Evolutionary conservation across 805 yeast species (phyloP).

Genomic region (Zygotorulaspora florentina): DNA sequence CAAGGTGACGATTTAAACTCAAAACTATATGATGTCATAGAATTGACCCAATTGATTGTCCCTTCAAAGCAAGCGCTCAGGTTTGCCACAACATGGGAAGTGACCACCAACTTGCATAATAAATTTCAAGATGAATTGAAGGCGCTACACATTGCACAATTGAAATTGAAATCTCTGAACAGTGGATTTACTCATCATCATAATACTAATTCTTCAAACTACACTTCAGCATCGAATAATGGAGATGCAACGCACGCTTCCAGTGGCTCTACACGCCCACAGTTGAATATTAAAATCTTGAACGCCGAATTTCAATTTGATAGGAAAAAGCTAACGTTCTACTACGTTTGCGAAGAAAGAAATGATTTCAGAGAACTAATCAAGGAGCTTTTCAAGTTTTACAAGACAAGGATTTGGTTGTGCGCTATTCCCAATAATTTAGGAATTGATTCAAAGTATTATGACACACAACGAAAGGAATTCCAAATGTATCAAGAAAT

Average conservation of each 20-base stretch:
- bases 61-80: conserved; percentile 76
- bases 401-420: conserved; percentile 78
- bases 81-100: conserved; percentile 71
- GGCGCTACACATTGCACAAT: conserved; percentile 61
- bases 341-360: conserved; percentile 59
- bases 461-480: conserved; percentile 31
- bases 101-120: conserved; percentile 49
- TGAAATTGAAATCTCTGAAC: conserved; percentile 42
- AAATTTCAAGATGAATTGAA: conserved; percentile 69
- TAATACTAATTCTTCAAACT: conserved; percentile 7
- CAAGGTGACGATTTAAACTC: conserved; percentile 27
- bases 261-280: conserved; percentile 17
- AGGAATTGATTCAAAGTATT: conserved; percentile 30
- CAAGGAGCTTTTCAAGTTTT: conserved; percentile 67
- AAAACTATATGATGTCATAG: conserved; percentile 40
- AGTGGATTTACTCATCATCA: conserved; percentile 21
- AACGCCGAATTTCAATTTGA: conserved; percentile 83
- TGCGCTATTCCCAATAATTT: conserved; percentile 56
- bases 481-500: conserved; percentile 33
- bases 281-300: conserved; percentile 53
- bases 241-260: conserved; percentile 1
- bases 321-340: conserved; percentile 69
- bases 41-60: conserved; percentile 49
- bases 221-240: conserved; percentile 1
- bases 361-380: conserved; percentile 71